Percentiles rank a stretch among this genome's conserved stretches.
Conservation (phyloP, 1,284 basidiomycete species). For the Heterobasidion occidentale region DNA sequence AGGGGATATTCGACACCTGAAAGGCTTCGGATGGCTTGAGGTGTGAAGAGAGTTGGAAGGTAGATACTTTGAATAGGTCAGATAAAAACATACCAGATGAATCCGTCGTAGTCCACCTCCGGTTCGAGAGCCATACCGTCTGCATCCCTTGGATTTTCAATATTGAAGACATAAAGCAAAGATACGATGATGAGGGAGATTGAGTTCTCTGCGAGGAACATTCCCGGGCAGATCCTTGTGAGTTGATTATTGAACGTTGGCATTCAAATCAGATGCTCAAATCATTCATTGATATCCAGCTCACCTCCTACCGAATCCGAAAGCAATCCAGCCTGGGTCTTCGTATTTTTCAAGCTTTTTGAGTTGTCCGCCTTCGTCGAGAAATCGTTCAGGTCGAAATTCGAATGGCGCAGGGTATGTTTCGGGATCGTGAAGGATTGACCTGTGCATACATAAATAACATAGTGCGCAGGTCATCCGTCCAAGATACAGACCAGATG, state of each 20-base stretch:
- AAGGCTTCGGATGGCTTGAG: constrained; percentile 17
- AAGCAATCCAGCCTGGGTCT: constrained; percentile 14
- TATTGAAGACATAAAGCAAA: constrained; percentile 21
- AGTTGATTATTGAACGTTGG: too few species aligned
- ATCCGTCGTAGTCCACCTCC: constrained; percentile 20
- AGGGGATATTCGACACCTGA: constrained; percentile 14
- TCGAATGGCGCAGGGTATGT: constrained; percentile 16
- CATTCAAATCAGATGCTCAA: too few species aligned
- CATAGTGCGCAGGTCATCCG: background rate
- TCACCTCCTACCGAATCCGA: constrained; percentile 20
- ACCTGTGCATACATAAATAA: constrained; percentile 12
- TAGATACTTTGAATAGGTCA: background rate
- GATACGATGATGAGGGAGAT: constrained; percentile 24
- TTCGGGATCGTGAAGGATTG: constrained; percentile 19
- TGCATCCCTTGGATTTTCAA: constrained; percentile 19
- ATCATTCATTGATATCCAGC: background rate
- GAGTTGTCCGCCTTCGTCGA: constrained; percentile 11
- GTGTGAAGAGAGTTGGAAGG: too few species aligned
- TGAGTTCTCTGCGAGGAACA: constrained; percentile 24
- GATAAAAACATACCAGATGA: constrained; percentile 16
- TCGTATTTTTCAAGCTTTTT: constrained; percentile 10
- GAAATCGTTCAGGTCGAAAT: constrained; percentile 19
- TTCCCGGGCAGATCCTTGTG: constrained; percentile 22
- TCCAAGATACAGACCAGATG: constrained; percentile 19
- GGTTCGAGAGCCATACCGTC: constrained; percentile 23